A percentile compares a stretch with the other conserved stretches of the same genome.
Evolutionary conservation across 306 rosid genomes (phyloP).

Genomic region (Malus fusca): DNA sequence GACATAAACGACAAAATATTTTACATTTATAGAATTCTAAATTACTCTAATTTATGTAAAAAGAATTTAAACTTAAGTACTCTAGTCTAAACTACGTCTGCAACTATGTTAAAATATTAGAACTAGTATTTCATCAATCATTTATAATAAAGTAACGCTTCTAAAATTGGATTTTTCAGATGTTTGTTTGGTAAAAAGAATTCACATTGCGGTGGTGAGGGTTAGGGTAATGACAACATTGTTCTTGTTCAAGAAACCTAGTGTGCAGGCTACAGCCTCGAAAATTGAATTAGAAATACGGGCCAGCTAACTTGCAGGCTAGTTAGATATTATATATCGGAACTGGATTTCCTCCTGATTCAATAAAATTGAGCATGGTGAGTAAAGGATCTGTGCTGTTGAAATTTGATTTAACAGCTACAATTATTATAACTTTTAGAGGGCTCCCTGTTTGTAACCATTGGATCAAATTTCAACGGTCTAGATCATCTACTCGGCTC

Average conservation of each 20-base stretch:
- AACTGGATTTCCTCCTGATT: fast-evolving
- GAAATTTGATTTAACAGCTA: no score
- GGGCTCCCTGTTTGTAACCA: fast-evolving
- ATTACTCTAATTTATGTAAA: no score
- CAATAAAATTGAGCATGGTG: fast-evolving
- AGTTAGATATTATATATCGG: no score
- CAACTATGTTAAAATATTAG: neutral
- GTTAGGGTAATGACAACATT: conserved; percentile 1
- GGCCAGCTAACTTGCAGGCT: neutral
- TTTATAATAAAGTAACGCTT: neutral
- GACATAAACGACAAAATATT: neutral
- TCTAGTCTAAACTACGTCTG: fast-evolving
- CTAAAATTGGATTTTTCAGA: neutral
- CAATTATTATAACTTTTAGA: no score
- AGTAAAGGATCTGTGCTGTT: no score
- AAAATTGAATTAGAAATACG: neutral
- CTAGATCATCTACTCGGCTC: no score
- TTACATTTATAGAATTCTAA: neutral
- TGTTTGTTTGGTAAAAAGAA: neutral
- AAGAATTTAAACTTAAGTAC: neutral
- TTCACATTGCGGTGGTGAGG: neutral
- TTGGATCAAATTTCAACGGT: no score
- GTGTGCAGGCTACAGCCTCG: no score
- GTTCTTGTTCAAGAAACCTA: neutral
- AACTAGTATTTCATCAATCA: neutral